phyloP scores from a whole-genome alignment of 495 filamentous ascomycete genomes.

The Podospora anserina region DNA sequence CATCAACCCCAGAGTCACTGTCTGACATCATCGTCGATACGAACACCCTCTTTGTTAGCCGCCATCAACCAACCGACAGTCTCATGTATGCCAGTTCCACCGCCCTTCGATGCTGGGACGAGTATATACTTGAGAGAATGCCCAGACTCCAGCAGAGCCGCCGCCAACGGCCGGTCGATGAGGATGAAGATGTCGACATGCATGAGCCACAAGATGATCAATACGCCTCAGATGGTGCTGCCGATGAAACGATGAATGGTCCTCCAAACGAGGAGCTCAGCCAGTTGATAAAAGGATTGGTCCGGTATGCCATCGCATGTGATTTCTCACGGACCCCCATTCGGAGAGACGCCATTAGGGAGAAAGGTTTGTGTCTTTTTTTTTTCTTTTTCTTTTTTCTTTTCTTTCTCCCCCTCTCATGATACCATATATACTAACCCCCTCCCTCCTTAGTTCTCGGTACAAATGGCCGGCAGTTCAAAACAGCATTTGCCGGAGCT shows the following conservation, averaged over 20 bases:
- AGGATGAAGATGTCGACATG: slow-evolving; percentile 26
- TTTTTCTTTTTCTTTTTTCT: neutral
- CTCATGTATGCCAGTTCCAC: neutral
- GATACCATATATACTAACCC: slow-evolving; percentile 5
- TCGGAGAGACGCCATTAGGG: slow-evolving; percentile 69
- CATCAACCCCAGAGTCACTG: no score
- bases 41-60: neutral
- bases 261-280: slow-evolving; percentile 36
- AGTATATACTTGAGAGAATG: neutral
- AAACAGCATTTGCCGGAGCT: slow-evolving; percentile 62
- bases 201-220: slow-evolving; percentile 13
- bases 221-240: slow-evolving; percentile 29
- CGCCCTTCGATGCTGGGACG: neutral
- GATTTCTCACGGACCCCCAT: slow-evolving; percentile 82
- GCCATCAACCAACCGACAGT: neutral
- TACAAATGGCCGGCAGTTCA: slow-evolving; percentile 59
- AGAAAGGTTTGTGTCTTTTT: slow-evolving; percentile 53
- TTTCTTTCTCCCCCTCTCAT: neutral
- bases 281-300: slow-evolving; percentile 80
- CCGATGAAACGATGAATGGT: slow-evolving; percentile 40
- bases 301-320: slow-evolving; percentile 83
- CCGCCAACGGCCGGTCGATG: slow-evolving; percentile 6
- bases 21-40: neutral
- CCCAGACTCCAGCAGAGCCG: neutral
- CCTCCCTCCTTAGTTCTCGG: slow-evolving; percentile 45